These are phyloP conservation scores for Gastrolobium villosum DNA, from an alignment of 306 rosid species.

Conservation along the genomic window DNA sequence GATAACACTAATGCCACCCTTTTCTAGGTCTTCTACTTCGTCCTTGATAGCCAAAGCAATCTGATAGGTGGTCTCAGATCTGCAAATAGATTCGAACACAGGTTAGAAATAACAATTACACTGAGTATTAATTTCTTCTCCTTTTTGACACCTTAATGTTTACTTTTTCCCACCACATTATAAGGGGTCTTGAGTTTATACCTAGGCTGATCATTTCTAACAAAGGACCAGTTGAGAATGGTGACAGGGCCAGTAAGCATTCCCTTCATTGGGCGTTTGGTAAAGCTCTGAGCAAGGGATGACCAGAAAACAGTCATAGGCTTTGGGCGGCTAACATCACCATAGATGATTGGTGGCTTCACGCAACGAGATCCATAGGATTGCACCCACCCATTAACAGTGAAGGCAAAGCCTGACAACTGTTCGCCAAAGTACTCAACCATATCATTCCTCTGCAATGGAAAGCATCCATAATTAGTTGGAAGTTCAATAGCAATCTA, in stretches of 20 bases:
- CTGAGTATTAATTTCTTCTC: constrained; percentile 5
- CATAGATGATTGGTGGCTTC: constrained; percentile 96
- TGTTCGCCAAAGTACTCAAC: constrained; percentile 98
- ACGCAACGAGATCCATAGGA: constrained; percentile 96
- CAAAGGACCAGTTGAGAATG: constrained; percentile 97
- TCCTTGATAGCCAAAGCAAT: constrained; percentile 95
- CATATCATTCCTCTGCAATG: constrained; percentile 91
- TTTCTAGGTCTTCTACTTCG: constrained; percentile 94
- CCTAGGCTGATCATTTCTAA: constrained; percentile 90
- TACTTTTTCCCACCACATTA: not conserved
- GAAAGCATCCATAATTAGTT: constrained; percentile 45
- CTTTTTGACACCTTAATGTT: not conserved
- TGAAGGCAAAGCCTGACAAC: constrained; percentile 89
- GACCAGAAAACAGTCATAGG: constrained; percentile 97
- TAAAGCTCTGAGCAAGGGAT: constrained; percentile 80
- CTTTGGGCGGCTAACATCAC: constrained; percentile 98
- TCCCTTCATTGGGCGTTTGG: constrained; percentile 95
- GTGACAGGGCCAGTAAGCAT: constrained; percentile 99
- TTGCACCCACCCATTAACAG: constrained; percentile 95
- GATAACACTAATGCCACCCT: constrained; percentile 78
- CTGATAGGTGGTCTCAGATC: constrained; percentile 87
- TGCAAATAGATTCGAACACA: constrained; percentile 43
- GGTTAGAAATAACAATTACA: constrained; percentile 32
- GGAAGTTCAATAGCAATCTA: constrained; percentile 20
- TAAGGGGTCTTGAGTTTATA: constrained; percentile 37